Evolutionary conservation across 495 filamentous ascomycete genomes (phyloP).

Genomic region (Neurospora sp.): DNA sequence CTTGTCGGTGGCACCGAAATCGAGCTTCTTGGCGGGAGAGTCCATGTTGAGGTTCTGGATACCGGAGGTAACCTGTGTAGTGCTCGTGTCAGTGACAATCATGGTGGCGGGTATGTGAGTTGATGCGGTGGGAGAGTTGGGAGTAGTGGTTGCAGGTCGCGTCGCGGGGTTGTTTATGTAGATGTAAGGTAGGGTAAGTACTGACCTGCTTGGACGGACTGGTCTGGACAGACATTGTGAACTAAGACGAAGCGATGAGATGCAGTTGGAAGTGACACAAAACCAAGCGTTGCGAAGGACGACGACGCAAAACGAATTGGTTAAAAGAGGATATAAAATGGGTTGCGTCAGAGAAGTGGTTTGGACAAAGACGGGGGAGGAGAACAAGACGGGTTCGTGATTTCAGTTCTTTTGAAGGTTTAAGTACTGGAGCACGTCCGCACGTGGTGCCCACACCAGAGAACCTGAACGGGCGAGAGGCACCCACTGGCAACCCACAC

Average conservation of each 20-base stretch:
- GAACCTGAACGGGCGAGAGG: neutral
- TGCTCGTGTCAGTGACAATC: slow-evolving; percentile 27
- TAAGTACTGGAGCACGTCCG: slow-evolving; percentile 21
- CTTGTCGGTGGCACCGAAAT: slow-evolving; percentile 63
- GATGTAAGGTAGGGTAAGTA: slow-evolving; percentile 1
- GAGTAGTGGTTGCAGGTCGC: neutral
- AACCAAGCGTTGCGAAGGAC: neutral
- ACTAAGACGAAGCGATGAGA: slow-evolving; percentile 1
- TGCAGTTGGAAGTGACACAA: slow-evolving; percentile 1
- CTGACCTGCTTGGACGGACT: slow-evolving; percentile 84
- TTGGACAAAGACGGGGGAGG: slow-evolving; percentile 8
- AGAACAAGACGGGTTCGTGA: slow-evolving; percentile 6
- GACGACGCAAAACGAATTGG: neutral
- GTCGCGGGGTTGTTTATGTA: slow-evolving; percentile 2
- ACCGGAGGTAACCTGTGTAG: slow-evolving; percentile 64
- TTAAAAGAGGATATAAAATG: neutral
- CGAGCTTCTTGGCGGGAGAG: slow-evolving; percentile 81
- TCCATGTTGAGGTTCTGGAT: slow-evolving; percentile 90
- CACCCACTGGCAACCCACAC: neutral
- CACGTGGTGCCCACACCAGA: slow-evolving; percentile 10
- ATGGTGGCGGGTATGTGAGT: neutral
- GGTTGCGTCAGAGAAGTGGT: neutral
- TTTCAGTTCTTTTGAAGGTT: slow-evolving; percentile 7
- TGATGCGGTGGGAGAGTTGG: slow-evolving; percentile 6
- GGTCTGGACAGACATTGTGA: slow-evolving; percentile 57